A percentile compares a stretch with the other conserved stretches of the same genome.
phyloP scores from a whole-genome alignment of 1,139 yeast genomes.

The Waltiozyma sp. region DNA sequence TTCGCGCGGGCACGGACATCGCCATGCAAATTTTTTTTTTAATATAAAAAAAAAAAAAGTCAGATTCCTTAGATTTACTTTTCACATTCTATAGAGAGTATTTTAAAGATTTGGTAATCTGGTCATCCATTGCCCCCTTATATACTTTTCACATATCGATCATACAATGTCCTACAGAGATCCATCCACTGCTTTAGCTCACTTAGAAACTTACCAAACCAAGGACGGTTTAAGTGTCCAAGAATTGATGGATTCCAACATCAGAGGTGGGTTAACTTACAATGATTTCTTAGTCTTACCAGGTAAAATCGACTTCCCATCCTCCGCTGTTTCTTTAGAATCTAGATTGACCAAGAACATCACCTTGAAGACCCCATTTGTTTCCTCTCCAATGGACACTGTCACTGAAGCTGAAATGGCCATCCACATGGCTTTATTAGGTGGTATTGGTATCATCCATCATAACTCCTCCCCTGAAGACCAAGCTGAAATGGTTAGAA shows the following conservation, averaged over 20 bases:
- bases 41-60: background rate
- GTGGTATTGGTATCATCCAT: conserved; percentile 98
- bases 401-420: conserved; percentile 98
- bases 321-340: conserved; percentile 66
- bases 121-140: background rate
- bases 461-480: conserved; percentile 95
- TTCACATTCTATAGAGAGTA: background rate
- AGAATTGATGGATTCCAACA: conserved; percentile 78
- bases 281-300: conserved; percentile 93
- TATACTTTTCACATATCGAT: background rate
- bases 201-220: conserved; percentile 50
- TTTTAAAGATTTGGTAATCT: background rate
- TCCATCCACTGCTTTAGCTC: conserved; percentile 55
- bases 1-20: background rate
- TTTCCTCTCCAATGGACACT: conserved; percentile 98
- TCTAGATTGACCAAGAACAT: conserved; percentile 85
- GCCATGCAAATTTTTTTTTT: background rate
- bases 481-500: conserved; percentile 96
- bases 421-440: conserved; percentile 94
- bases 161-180: conserved; percentile 30
- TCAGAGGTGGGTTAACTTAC: conserved; percentile 94
- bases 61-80: background rate
- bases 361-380: conserved; percentile 85
- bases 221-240: conserved; percentile 82
- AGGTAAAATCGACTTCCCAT: conserved; percentile 85